Conservation (phyloP, 345 rosid genomes). For the Erysimum cheiranthoides region DNA sequence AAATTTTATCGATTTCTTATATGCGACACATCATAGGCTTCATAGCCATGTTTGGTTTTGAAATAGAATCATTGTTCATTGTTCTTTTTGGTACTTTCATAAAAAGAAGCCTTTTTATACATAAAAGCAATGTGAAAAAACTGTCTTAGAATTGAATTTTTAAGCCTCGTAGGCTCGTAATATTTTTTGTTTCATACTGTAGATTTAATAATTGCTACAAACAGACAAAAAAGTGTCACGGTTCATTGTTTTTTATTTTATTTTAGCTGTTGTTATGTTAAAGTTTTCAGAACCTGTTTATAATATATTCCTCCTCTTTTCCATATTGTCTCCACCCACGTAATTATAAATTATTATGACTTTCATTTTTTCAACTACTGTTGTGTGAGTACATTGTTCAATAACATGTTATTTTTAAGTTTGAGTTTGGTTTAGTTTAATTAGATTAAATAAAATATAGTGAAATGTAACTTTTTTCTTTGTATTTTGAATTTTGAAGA, state of each 20-base stretch:
- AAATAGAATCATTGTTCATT: neutral
- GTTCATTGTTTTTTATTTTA: neutral
- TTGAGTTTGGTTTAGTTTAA: neutral
- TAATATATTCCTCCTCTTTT: neutral
- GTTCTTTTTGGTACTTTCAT: neutral
- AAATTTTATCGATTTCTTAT: neutral
- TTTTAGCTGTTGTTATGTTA: neutral
- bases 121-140: neutral
- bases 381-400: neutral
- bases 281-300: constrained; percentile 1
- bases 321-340: neutral
- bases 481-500: too few species aligned
- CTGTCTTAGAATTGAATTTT: neutral
- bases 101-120: neutral
- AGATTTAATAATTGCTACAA: neutral
- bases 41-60: neutral
- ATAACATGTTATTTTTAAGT: neutral
- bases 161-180: too few species aligned
- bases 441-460: neutral
- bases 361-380: neutral
- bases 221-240: constrained; percentile 25
- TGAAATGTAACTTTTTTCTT: too few species aligned
- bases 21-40: neutral
- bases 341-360: neutral
- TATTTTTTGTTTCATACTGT: neutral